These are phyloP conservation scores for Plasmodium cynomolgi DNA, from an alignment of 169 alveolate species.

Conservation along the genomic window DNA sequence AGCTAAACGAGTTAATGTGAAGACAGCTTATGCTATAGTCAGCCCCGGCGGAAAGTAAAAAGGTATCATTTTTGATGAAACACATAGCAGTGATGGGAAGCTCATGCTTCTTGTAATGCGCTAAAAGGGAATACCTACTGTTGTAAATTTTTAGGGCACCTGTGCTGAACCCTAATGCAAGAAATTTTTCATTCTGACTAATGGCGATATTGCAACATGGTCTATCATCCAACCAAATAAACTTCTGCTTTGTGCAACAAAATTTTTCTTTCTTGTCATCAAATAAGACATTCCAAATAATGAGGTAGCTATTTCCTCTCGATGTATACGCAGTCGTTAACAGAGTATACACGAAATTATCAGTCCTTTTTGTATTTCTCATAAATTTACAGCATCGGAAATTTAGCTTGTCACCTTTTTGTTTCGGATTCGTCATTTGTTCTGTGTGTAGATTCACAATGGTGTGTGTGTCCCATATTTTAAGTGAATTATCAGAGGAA, in stretches of 20 bases:
- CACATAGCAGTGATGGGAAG: conserved; percentile 74
- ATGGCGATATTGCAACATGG: conserved; percentile 75
- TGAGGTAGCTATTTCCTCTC: conserved; percentile 64
- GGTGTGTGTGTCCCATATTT: conserved; percentile 58
- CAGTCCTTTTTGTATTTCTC: conserved; percentile 6
- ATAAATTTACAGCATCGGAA: conserved; percentile 73
- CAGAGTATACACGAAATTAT: conserved; percentile 3
- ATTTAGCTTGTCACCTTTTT: conserved; percentile 57
- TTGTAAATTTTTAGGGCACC: conserved; percentile 68
- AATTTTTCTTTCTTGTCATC: conserved; percentile 59
- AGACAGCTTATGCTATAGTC: conserved; percentile 68
- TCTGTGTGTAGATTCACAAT: conserved; percentile 69
- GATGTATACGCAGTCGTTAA: conserved; percentile 61
- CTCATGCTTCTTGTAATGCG: conserved; percentile 71
- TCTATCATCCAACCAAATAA: conserved; percentile 58
- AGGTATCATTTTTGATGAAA: conserved; percentile 56
- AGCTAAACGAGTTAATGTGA: conserved; percentile 22
- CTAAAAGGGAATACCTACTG: conserved; percentile 37
- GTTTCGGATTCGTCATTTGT: conserved; percentile 31
- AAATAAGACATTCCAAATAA: conserved; percentile 33
- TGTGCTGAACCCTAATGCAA: conserved; percentile 75
- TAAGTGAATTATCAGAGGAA: conserved; percentile 57
- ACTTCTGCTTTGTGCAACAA: conserved; percentile 19
- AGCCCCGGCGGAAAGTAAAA: conserved; percentile 65
- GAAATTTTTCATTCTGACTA: conserved; percentile 51